Conservation (phyloP, 176 grass and related monocot species). For the Cenchrus americanus region DNA sequence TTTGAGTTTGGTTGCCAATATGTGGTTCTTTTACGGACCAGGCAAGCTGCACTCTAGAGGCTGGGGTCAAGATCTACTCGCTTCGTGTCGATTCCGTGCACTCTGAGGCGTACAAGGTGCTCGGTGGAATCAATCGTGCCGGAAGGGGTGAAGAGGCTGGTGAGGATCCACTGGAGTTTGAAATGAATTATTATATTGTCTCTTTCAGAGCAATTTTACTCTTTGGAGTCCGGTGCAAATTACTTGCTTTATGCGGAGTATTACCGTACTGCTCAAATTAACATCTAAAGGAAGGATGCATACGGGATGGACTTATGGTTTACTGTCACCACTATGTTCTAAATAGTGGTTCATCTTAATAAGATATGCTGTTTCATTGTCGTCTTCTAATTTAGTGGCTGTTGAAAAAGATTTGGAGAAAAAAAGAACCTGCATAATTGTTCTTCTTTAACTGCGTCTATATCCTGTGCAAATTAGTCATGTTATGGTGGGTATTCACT, state of each 20-base stretch:
- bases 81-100: constrained; percentile 91
- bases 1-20: constrained; percentile 5
- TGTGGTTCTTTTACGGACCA: constrained; percentile 33
- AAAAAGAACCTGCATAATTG: neutral
- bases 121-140: constrained; percentile 90
- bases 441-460: neutral
- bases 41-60: constrained; percentile 95
- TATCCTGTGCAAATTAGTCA: constrained; percentile 9
- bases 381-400: neutral
- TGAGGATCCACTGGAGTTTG: constrained; percentile 32
- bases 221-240: constrained; percentile 4
- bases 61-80: constrained; percentile 96
- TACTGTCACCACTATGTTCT: neutral
- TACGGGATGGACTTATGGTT: neutral
- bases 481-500: neutral
- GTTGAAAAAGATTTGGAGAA: neutral
- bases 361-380: neutral
- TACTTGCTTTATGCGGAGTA: neutral
- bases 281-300: neutral
- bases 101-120: constrained; percentile 94
- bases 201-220: neutral
- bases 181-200: neutral
- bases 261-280: constrained; percentile 1
- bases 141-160: constrained; percentile 76
- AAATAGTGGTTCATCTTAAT: neutral